These are phyloP conservation scores for Oleoguttula mirabilis DNA, from an alignment of 495 filamentous ascomycete genomes.

Conservation along the genomic window DNA sequence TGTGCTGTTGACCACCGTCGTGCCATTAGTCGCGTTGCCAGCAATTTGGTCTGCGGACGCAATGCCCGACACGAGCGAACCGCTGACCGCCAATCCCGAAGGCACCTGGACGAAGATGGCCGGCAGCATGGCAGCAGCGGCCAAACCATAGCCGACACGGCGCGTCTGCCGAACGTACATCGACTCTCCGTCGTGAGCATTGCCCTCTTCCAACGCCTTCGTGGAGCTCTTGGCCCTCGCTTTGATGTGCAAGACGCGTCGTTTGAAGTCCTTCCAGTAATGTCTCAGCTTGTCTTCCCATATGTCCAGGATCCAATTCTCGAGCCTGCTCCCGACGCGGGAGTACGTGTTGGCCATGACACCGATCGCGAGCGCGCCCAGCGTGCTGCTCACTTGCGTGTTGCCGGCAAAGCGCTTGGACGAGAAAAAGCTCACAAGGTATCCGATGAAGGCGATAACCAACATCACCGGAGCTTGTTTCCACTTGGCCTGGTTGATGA, in stretches of 20 bases:
- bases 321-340: slow-evolving; percentile 41
- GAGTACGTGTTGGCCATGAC: slow-evolving; percentile 81
- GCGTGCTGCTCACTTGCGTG: slow-evolving; percentile 68
- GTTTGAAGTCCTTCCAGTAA: slow-evolving; percentile 12
- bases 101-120: slow-evolving; percentile 94
- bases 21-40: slow-evolving; percentile 34
- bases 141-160: slow-evolving; percentile 58
- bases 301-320: slow-evolving; percentile 28
- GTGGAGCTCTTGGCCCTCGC: background rate
- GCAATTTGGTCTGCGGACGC: slow-evolving; percentile 72
- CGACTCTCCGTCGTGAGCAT: slow-evolving; percentile 5
- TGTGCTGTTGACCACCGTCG: slow-evolving; percentile 32
- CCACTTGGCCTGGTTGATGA: slow-evolving; percentile 84
- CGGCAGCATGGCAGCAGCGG: slow-evolving; percentile 78
- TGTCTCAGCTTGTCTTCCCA: slow-evolving; percentile 25
- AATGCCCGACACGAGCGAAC: slow-evolving; percentile 72
- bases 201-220: slow-evolving; percentile 16
- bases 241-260: background rate
- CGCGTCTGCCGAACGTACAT: slow-evolving; percentile 18
- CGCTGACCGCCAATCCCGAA: slow-evolving; percentile 72
- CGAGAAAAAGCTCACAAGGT: slow-evolving; percentile 73
- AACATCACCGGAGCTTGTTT: slow-evolving; percentile 82
- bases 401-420: slow-evolving; percentile 59
- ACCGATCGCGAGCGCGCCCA: slow-evolving; percentile 79
- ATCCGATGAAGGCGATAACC: slow-evolving; percentile 71